phyloP scores from a whole-genome alignment of 2,329 filamentous ascomycete species.

The Botrytis paeoniae region DNA sequence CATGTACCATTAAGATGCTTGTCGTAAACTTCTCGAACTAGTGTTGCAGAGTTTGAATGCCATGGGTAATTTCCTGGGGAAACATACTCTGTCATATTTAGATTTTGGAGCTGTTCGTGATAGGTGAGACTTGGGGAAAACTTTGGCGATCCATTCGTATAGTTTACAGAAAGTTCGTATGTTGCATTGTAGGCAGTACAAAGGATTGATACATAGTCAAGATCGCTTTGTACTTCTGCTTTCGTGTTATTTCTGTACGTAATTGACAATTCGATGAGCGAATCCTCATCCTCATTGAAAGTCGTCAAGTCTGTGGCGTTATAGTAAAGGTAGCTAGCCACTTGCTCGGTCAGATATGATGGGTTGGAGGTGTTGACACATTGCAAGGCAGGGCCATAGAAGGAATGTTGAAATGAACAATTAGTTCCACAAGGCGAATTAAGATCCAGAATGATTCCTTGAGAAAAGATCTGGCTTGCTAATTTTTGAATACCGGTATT shows the following conservation, averaged over 20 bases:
- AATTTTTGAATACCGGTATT: background rate
- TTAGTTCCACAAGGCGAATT: background rate
- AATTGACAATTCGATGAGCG: background rate
- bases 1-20: background rate
- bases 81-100: background rate
- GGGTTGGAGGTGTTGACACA: background rate
- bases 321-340: background rate
- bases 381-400: background rate
- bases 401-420: background rate
- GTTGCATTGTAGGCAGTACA: background rate
- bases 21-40: slow-evolving; percentile 1
- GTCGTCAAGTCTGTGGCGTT: background rate
- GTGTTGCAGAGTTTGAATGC: background rate
- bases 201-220: background rate
- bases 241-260: background rate
- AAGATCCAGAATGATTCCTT: background rate
- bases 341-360: background rate
- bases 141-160: background rate
- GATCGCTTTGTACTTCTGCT: background rate
- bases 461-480: slow-evolving; percentile 1
- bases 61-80: background rate
- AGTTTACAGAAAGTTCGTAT: background rate
- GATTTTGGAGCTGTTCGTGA: background rate
- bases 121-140: background rate
- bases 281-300: background rate